Evolutionary conservation across 441 rosid species (phyloP).

Genomic region (Croton laevigatus): DNA sequence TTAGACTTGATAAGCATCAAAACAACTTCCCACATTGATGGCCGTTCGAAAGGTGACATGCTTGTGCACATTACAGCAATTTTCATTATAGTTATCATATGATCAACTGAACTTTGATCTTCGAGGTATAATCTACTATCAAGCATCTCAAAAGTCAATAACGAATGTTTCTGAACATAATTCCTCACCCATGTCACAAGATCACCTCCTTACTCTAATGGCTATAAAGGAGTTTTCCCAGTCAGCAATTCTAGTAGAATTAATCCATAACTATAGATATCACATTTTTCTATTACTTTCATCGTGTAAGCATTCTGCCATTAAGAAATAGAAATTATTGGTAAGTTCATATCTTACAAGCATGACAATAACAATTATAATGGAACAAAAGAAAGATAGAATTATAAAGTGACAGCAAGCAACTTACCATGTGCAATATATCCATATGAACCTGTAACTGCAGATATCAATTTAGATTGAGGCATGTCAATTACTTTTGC

Average conservation of each 20-base stretch:
- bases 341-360: background rate
- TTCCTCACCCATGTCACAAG: slow-evolving; percentile 70
- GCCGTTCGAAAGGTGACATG: slow-evolving; percentile 70
- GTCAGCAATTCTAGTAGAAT: slow-evolving; percentile 85
- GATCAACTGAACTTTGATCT: slow-evolving; percentile 51
- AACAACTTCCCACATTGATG: slow-evolving; percentile 93
- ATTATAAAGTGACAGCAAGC: background rate
- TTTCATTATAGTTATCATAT: slow-evolving; percentile 75
- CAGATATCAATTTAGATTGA: slow-evolving; percentile 90
- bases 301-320: slow-evolving; percentile 86
- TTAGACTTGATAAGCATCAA: slow-evolving; percentile 80
- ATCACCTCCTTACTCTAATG: slow-evolving; percentile 85
- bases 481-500: slow-evolving; percentile 98
- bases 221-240: slow-evolving; percentile 82
- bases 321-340: background rate
- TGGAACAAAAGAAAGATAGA: background rate
- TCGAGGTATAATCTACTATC: slow-evolving; percentile 67
- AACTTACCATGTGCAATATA: slow-evolving; percentile 93
- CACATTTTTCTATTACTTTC: slow-evolving; percentile 97
- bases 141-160: slow-evolving; percentile 48
- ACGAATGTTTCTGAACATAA: slow-evolving; percentile 57
- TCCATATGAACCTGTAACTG: slow-evolving; percentile 96
- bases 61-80: slow-evolving; percentile 77
- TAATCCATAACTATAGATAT: slow-evolving; percentile 91
- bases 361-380: background rate